Conservation (phyloP, 1,284 basidiomycete genomes). For the Microbotryum saponariae region DNA sequence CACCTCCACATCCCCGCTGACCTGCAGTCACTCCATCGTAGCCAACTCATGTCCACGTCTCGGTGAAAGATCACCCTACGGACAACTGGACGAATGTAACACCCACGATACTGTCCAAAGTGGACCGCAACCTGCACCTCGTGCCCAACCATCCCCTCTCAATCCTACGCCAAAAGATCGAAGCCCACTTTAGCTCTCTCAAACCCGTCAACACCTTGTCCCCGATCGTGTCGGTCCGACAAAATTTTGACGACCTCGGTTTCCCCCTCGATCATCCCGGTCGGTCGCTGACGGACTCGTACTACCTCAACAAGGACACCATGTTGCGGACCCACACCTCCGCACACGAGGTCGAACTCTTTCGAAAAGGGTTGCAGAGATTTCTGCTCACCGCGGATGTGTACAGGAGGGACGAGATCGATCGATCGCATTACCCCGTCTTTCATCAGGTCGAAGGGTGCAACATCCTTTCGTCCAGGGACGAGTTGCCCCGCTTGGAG, state of each 20-base stretch:
- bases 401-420: constrained; percentile 96
- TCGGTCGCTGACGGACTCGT: constrained; percentile 79
- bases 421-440: constrained; percentile 91
- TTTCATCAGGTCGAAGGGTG: constrained; percentile 99
- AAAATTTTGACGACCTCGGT: constrained; percentile 96
- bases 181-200: constrained; percentile 69
- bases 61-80: constrained; percentile 2
- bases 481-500: constrained; percentile 34
- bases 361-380: constrained; percentile 61
- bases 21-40: neutral
- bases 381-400: constrained; percentile 98
- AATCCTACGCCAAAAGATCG: constrained; percentile 76
- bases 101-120: constrained; percentile 69
- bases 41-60: constrained; percentile 1
- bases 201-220: constrained; percentile 54
- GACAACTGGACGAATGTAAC: constrained; percentile 83
- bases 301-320: constrained; percentile 82
- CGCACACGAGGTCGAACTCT: constrained; percentile 93
- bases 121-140: constrained; percentile 63
- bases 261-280: constrained; percentile 93
- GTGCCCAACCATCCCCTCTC: constrained; percentile 73
- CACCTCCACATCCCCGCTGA: neutral
- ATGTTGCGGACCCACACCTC: constrained; percentile 97
- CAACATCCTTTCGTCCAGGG: constrained; percentile 52
- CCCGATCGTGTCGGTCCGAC: constrained; percentile 77